phyloP scores from a whole-genome alignment of 495 filamentous ascomycete genomes.

The Lepidopterella palustris region DNA sequence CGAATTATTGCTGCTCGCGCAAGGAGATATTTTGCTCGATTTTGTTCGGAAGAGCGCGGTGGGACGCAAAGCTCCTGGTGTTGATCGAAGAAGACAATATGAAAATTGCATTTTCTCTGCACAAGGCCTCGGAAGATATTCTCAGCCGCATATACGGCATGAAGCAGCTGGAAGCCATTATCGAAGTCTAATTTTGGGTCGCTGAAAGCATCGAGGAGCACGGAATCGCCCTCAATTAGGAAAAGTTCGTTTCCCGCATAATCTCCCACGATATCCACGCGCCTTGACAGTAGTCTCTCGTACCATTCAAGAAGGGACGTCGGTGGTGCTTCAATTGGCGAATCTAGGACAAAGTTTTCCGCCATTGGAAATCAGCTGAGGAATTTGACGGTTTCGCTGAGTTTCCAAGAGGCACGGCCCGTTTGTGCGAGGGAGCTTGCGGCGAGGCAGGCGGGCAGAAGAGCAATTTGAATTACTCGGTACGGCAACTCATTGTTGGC shows the following conservation, averaged over 20 bases:
- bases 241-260: slow-evolving; percentile 68
- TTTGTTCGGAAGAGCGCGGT: slow-evolving; percentile 4
- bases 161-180: slow-evolving; percentile 63
- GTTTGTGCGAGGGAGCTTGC: not conserved
- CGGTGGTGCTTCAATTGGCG: not conserved
- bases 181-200: slow-evolving; percentile 56
- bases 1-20: slow-evolving; percentile 55
- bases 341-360: not conserved
- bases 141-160: slow-evolving; percentile 63
- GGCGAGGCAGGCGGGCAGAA: no score
- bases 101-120: slow-evolving; percentile 59
- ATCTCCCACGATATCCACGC: slow-evolving; percentile 61
- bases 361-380: not conserved
- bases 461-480: no score
- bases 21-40: slow-evolving; percentile 49
- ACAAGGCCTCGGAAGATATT: slow-evolving; percentile 52
- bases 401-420: not conserved
- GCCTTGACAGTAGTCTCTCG: slow-evolving; percentile 25
- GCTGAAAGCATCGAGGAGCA: slow-evolving; percentile 55
- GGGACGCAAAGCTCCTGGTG: slow-evolving; percentile 45
- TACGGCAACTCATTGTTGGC: no score
- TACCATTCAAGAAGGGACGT: slow-evolving; percentile 28
- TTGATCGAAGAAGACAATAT: slow-evolving; percentile 61
- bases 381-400: not conserved
- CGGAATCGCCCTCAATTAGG: slow-evolving; percentile 65